A percentile compares a stretch with the other conserved stretches of the same genome.
Evolutionary conservation across 495 filamentous ascomycete species (phyloP).

Genomic region (Daldinia caldariorum): DNA sequence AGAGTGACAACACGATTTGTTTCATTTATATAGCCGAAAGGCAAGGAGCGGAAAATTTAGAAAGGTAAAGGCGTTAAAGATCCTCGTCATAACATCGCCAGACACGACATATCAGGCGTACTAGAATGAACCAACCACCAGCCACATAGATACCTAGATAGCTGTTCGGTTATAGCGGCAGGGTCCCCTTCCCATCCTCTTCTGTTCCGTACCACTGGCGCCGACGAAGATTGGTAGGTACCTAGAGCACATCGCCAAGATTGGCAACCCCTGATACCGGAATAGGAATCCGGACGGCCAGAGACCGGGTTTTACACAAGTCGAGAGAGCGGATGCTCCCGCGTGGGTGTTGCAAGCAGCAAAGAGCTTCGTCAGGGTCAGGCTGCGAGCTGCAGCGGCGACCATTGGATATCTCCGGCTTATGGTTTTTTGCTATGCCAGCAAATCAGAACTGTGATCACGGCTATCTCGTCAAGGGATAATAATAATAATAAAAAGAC

Average conservation of each 20-base stretch:
- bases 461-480: conserved; percentile 13
- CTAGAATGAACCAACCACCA: conserved; percentile 5
- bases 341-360: conserved; percentile 24
- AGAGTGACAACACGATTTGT: conserved; percentile 1
- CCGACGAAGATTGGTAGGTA: conserved; percentile 36
- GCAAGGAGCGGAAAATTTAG: not conserved
- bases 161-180: conserved; percentile 32
- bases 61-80: conserved; percentile 1
- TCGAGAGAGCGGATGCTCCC: conserved; percentile 33
- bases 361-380: conserved; percentile 6
- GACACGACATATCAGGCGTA: conserved; percentile 6
- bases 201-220: conserved; percentile 36
- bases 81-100: conserved; percentile 3
- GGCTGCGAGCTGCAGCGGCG: conserved; percentile 19
- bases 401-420: conserved; percentile 23
- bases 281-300: conserved; percentile 31
- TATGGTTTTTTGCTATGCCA: not conserved
- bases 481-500: no score
- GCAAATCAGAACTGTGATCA: conserved; percentile 10
- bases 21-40: not conserved
- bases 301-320: conserved; percentile 23
- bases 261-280: conserved; percentile 32
- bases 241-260: conserved; percentile 15
- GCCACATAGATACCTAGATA: no score
- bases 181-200: conserved; percentile 10